Percentiles rank a stretch among this genome's conserved stretches.
phyloP scores from a whole-genome alignment of 768 basidiomycete genomes.

The Rhodotorula toruloides region DNA sequence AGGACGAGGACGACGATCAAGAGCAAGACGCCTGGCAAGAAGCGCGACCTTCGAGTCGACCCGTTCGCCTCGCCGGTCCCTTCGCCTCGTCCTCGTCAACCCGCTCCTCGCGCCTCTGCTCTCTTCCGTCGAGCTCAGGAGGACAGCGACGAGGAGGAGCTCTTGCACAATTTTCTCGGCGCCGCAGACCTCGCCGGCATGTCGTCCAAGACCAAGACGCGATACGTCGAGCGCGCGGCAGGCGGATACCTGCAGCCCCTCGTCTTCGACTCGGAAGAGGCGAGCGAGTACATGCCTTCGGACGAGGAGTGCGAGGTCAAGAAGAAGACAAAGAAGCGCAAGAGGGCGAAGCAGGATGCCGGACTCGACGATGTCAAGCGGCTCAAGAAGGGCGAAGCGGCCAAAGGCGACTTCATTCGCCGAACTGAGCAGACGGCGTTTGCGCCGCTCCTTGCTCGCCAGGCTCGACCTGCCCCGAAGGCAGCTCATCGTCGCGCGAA shows the following conservation, averaged over 20 bases:
- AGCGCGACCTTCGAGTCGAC: too few relatives aligned
- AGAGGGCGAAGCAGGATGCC: neutral
- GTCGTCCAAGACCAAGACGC: neutral
- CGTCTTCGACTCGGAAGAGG: neutral
- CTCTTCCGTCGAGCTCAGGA: neutral
- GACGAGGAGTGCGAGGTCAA: neutral
- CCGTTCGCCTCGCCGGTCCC: too few relatives aligned
- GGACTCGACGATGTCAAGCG: neutral
- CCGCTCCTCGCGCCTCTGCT: neutral
- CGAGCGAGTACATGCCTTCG: too few relatives aligned
- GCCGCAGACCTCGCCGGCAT: neutral
- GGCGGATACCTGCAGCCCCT: neutral
- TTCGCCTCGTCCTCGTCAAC: too few relatives aligned
- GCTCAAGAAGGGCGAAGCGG: constrained; percentile 1
- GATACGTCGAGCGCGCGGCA: too few relatives aligned
- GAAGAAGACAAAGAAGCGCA: neutral
- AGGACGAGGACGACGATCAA: too few relatives aligned
- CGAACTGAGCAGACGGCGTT: constrained; percentile 7
- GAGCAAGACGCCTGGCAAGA: too few relatives aligned
- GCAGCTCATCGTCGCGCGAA: too few relatives aligned
- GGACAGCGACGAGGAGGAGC: too few relatives aligned
- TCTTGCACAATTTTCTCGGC: neutral
- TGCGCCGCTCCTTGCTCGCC: neutral
- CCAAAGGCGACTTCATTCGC: neutral
- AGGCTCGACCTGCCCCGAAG: neutral